Percentiles rank a stretch among this genome's conserved stretches.
Conservation (phyloP, 1,284 basidiomycete genomes). For the Moesziomyces globuligerus region DNA sequence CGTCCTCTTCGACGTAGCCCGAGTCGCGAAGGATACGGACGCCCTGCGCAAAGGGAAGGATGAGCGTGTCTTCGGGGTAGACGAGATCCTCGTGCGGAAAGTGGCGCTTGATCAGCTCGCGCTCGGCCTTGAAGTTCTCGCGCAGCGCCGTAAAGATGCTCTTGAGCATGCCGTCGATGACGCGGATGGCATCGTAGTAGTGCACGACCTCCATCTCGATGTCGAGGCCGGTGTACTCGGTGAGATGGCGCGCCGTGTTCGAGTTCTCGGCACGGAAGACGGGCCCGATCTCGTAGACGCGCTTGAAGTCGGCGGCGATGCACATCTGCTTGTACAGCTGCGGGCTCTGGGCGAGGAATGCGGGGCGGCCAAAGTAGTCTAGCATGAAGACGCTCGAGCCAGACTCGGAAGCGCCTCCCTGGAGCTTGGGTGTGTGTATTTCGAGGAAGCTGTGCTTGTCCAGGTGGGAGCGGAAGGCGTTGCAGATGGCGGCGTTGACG, state of each 20-base stretch:
- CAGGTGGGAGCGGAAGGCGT: slow-evolving; percentile 57
- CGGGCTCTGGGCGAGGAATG: slow-evolving; percentile 61
- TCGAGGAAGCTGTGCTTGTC: slow-evolving; percentile 55
- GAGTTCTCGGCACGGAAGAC: slow-evolving; percentile 66
- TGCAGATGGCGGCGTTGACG: slow-evolving; percentile 60
- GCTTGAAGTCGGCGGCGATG: slow-evolving; percentile 60
- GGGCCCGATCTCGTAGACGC: slow-evolving; percentile 65
- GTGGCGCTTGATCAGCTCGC: slow-evolving; percentile 51
- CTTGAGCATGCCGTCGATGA: slow-evolving; percentile 64
- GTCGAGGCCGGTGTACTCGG: slow-evolving; percentile 65
- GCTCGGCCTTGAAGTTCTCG: slow-evolving; percentile 41
- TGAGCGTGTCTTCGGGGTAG: slow-evolving; percentile 68
- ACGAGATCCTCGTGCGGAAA: slow-evolving; percentile 60
- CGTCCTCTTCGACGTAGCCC: slow-evolving; percentile 62
- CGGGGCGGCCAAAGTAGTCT: slow-evolving; percentile 63
- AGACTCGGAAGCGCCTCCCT: slow-evolving; percentile 62
- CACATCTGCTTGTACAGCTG: slow-evolving; percentile 66
- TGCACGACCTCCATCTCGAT: slow-evolving; percentile 64
- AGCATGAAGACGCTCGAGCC: slow-evolving; percentile 63
- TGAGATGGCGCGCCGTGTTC: slow-evolving; percentile 63
- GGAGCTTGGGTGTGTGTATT: slow-evolving; percentile 65
- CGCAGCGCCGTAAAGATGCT: slow-evolving; percentile 54
- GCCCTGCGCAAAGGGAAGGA: slow-evolving; percentile 84
- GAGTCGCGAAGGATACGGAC: slow-evolving; percentile 74
- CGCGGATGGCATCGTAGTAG: slow-evolving; percentile 61